A percentile compares a stretch with the other conserved stretches of the same genome.
phyloP scores from a whole-genome alignment of 129 eudicot species.

The Flaveria ramosissima region DNA sequence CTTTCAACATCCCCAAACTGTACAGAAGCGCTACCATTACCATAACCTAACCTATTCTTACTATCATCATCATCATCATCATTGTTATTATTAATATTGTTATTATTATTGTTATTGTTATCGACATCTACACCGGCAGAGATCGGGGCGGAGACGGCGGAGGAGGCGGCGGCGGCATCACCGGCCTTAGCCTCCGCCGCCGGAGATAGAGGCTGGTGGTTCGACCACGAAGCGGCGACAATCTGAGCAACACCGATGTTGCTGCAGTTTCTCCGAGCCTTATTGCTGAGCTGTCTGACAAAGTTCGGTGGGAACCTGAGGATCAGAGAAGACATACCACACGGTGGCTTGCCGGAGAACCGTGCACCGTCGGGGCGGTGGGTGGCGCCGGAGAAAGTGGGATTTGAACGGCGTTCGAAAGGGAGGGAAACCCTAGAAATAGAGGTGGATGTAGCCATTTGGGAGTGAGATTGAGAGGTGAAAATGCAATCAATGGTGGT shows the following conservation, averaged over 20 bases:
- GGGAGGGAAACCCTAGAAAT: slow-evolving; percentile 49
- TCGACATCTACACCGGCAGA: slow-evolving; percentile 38
- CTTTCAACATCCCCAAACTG: slow-evolving; percentile 44
- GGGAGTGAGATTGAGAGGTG: neutral
- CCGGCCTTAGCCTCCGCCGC: slow-evolving; percentile 54
- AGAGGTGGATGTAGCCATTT: slow-evolving; percentile 57
- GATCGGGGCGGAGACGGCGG: slow-evolving; percentile 39
- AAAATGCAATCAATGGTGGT: slow-evolving; percentile 1
- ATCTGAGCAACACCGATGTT: slow-evolving; percentile 94
- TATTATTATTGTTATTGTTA: slow-evolving; percentile 4
- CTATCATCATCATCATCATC: neutral
- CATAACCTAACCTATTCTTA: slow-evolving; percentile 11
- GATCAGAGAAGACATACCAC: slow-evolving; percentile 64
- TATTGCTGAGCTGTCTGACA: slow-evolving; percentile 83
- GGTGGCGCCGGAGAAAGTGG: slow-evolving; percentile 50
- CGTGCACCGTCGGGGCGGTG: slow-evolving; percentile 39
- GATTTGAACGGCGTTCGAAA: slow-evolving; percentile 69
- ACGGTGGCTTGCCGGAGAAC: slow-evolving; percentile 24
- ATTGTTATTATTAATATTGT: no score
- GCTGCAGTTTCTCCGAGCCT: slow-evolving; percentile 93
- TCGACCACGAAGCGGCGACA: slow-evolving; percentile 95
- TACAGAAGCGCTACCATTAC: slow-evolving; percentile 40
- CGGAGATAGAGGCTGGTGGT: slow-evolving; percentile 48
- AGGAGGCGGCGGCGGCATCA: slow-evolving; percentile 45
- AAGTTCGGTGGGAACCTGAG: slow-evolving; percentile 81